Evolutionary conservation across 1,139 yeast species (phyloP), one percentile per base, ranked within the genome.

Genomic region (Geotrichum reessii): DNA sequence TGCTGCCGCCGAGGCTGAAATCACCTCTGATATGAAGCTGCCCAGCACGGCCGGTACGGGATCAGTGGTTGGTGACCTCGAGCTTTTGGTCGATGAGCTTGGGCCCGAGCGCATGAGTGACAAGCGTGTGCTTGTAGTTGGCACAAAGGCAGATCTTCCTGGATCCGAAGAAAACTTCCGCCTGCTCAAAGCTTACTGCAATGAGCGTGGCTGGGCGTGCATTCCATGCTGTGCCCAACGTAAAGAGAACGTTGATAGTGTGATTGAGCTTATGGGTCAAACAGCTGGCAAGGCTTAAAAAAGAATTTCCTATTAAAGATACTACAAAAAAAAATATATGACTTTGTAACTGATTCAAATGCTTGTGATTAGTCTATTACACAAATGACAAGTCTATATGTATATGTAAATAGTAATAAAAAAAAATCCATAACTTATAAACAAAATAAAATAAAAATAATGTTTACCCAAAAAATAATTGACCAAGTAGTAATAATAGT

Each of bases 141-240:
- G 95, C 19, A 91, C 97, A 17, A 93, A 93, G 71, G 98, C 97
- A 0, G 99, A 93, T 70, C 69, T 89, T 28, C 81, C 78, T 49
- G 79, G 74, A 1, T 74, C 84, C 28, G 76, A 79, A 50, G 76
- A 73, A 28, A 80, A 76, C 55, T 90, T 74, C 65, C 55, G 56
- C 1, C 57, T 56, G 9, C 74, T 90, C 52, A 75, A 74, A 58
- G 66, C 72, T 0, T 82, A 74, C 44, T 71, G 71, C 2, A 66
- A 66, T 0, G 67, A 63, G 27, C 54, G 55, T 44, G 74, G 71
- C 0, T 90, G 96, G 96, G 81, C 82, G 62, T 77, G 84, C 46
- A 80, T 91, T 1, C 97, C 98, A 0, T 86, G 93, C 52, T 88
- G 97, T 74, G 97, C 97, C 0, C 74, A 80, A 61, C 78, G 79